Evolutionary conservation across 2,329 filamentous ascomycete genomes (phyloP).

Genomic region (Phialophora macrospora): DNA sequence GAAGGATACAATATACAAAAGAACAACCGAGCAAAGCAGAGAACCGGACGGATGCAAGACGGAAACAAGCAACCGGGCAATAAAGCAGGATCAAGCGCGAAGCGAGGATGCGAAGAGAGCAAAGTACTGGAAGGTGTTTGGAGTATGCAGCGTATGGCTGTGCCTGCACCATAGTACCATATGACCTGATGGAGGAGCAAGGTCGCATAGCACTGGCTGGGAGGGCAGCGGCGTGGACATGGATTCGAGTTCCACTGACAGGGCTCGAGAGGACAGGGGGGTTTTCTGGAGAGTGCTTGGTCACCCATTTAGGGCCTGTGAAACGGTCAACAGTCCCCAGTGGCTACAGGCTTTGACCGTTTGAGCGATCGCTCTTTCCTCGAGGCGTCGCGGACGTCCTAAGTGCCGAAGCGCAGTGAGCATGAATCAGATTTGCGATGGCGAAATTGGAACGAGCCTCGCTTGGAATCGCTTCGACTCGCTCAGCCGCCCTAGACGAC

Average conservation of each 20-base stretch:
- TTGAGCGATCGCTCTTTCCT: slow-evolving; percentile 25
- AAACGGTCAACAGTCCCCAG: slow-evolving; percentile 29
- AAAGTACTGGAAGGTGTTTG: slow-evolving; percentile 14
- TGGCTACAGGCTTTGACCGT: slow-evolving; percentile 23
- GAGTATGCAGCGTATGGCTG: slow-evolving; percentile 19
- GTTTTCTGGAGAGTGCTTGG: slow-evolving; percentile 20
- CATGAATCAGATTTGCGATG: slow-evolving; percentile 34
- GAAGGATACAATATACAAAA: slow-evolving; percentile 28
- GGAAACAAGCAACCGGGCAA: slow-evolving; percentile 17
- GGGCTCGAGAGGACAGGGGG: slow-evolving; percentile 18
- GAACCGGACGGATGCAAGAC: neutral
- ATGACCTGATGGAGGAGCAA: slow-evolving; percentile 22
- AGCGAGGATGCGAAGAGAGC: slow-evolving; percentile 18
- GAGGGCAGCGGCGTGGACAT: slow-evolving; percentile 17
- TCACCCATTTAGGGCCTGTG: slow-evolving; percentile 32
- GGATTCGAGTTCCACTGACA: slow-evolving; percentile 21
- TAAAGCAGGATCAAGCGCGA: slow-evolving; percentile 18
- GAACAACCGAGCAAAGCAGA: slow-evolving; percentile 19
- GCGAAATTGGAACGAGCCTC: slow-evolving; percentile 38
- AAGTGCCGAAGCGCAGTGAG: slow-evolving; percentile 38
- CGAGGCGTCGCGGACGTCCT: slow-evolving; percentile 33
- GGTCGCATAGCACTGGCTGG: slow-evolving; percentile 22
- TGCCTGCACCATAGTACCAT: slow-evolving; percentile 23
- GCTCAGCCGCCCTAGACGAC: slow-evolving; percentile 37
- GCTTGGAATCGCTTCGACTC: slow-evolving; percentile 39